These are phyloP conservation scores for Citrus maxima DNA, from an alignment of 345 rosid genomes.

Conservation along the genomic window DNA sequence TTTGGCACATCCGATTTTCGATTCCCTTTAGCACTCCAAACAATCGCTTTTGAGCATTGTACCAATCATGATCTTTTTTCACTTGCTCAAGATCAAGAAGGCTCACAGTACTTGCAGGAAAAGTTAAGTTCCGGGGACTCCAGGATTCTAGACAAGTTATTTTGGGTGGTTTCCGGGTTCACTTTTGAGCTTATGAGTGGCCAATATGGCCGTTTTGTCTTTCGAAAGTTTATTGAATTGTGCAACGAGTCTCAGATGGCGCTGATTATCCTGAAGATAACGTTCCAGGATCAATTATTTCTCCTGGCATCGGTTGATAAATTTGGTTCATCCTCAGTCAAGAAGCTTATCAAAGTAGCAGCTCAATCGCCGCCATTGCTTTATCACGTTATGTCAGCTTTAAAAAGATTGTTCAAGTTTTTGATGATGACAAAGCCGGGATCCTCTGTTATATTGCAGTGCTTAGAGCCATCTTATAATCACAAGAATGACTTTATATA, in stretches of 20 bases:
- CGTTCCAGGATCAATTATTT: not conserved
- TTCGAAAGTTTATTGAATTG: slow-evolving; percentile 14
- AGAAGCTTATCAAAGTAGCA: slow-evolving; percentile 13
- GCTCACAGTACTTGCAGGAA: slow-evolving; percentile 13
- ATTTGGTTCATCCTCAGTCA: slow-evolving; percentile 19
- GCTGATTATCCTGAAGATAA: not conserved
- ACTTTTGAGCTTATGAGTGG: slow-evolving; percentile 15
- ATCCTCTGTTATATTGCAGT: not conserved
- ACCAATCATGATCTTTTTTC: not conserved
- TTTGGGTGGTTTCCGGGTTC: not conserved
- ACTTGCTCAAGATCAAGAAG: not conserved
- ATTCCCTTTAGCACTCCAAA: no score
- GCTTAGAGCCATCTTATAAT: not conserved
- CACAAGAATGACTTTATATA: not conserved
- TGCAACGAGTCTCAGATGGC: slow-evolving; percentile 10
- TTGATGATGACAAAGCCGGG: slow-evolving; percentile 13
- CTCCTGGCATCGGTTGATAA: not conserved
- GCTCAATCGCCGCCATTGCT: not conserved
- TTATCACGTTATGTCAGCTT: not conserved
- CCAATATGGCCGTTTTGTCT: slow-evolving; percentile 16
- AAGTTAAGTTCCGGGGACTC: not conserved
- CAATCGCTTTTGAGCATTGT: not conserved
- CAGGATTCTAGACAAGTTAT: not conserved
- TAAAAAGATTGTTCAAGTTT: not conserved
- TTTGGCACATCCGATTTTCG: not conserved